Evolutionary conservation across 2,329 filamentous ascomycete species (phyloP).

Genomic region (Chrysosphaeria jannelii): DNA sequence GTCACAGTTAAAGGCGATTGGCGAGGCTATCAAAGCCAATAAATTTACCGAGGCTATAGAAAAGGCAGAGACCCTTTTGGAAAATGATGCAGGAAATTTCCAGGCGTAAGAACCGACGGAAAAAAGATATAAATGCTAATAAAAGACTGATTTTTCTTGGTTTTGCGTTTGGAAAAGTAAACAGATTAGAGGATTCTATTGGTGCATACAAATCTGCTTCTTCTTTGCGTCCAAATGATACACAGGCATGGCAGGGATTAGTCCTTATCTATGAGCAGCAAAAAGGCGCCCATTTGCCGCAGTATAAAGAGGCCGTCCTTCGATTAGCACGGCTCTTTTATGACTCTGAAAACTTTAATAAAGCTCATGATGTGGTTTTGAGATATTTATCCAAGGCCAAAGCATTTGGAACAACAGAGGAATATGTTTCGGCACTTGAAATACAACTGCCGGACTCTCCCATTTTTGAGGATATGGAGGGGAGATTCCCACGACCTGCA

Average conservation of each 20-base stretch:
- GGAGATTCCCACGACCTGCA: conserved; percentile 48
- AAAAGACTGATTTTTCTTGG: conserved; percentile 46
- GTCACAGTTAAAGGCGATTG: conserved; percentile 54
- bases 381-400: no score
- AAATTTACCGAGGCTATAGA: conserved; percentile 49
- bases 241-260: conserved; percentile 76
- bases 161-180: conserved; percentile 53
- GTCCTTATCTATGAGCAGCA: conserved; percentile 64
- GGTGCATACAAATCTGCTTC: conserved; percentile 45
- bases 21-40: conserved; percentile 43
- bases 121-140: not conserved
- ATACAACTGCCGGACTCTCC: conserved; percentile 53
- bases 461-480: conserved; percentile 59
- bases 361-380: conserved; percentile 30
- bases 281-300: conserved; percentile 31
- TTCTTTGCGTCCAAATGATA: conserved; percentile 38
- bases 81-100: conserved; percentile 49
- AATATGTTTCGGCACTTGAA: no score
- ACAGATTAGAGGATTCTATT: conserved; percentile 41
- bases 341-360: conserved; percentile 30
- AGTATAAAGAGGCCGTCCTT: conserved; percentile 45
- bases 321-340: conserved; percentile 47
- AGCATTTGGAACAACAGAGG: no score
- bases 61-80: conserved; percentile 37
- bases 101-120: conserved; percentile 24